phyloP scores from a whole-genome alignment of 2,329 filamentous ascomycete genomes.

The Calonectria hawksworthii region DNA sequence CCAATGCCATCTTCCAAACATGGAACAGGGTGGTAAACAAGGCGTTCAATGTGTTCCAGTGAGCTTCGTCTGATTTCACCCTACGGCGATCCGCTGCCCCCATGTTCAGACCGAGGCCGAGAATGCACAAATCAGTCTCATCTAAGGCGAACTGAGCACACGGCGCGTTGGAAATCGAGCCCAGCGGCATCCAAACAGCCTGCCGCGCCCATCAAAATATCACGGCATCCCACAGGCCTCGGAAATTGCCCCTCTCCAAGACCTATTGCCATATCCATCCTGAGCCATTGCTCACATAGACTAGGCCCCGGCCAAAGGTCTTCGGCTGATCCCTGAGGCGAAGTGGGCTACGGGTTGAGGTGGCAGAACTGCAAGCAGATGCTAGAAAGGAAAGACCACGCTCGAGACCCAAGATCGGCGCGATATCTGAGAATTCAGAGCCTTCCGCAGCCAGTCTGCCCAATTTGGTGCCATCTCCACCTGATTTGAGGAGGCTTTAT shows the following conservation, averaged over 20 bases:
- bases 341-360: constrained; percentile 39
- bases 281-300: constrained; percentile 32
- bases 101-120: constrained; percentile 24
- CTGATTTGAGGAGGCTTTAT: constrained; percentile 36
- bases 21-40: constrained; percentile 37
- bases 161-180: constrained; percentile 15
- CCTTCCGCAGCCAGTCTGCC: constrained; percentile 36
- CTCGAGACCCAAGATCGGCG: constrained; percentile 40
- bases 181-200: not conserved
- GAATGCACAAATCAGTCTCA: constrained; percentile 17
- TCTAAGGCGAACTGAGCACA: constrained; percentile 9
- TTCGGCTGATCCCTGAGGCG: constrained; percentile 36
- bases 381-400: constrained; percentile 17
- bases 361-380: constrained; percentile 35
- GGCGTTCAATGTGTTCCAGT: constrained; percentile 33
- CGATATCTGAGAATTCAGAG: constrained; percentile 32
- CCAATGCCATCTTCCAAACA: constrained; percentile 39
- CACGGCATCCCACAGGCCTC: not conserved
- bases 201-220: not conserved
- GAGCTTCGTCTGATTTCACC: constrained; percentile 33
- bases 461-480: constrained; percentile 37
- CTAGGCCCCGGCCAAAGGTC: constrained; percentile 30
- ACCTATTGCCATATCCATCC: constrained; percentile 20
- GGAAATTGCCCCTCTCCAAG: constrained; percentile 7
- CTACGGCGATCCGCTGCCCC: constrained; percentile 16